Evolutionary conservation across 116 monocot species (phyloP), one percentile per base, ranked within the genome.

Genomic region (Thalassia testudinum): DNA sequence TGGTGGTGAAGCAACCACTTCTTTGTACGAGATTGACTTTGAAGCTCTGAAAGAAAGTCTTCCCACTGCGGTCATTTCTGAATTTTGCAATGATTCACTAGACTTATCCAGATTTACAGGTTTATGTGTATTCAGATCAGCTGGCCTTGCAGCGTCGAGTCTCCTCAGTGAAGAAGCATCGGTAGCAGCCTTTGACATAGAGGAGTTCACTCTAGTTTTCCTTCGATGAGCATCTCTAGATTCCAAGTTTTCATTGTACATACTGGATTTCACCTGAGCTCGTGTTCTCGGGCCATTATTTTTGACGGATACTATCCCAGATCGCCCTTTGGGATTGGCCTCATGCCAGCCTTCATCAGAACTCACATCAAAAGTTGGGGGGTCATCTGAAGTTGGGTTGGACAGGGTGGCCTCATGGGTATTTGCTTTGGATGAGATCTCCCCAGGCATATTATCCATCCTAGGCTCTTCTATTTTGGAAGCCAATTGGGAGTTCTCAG

Each of bases 321-420:
- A 76, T n/a, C 78, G 64, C 57, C 76, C 83, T 69, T 68, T 83
- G 27, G 68, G 57, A 42, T 52, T 74, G 48, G 93, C 93, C 52
- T 83, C 88, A 72, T 95, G 93, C 93, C 93, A 95, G 10, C 93
- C 93, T 65, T 84, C 84, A 69, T 88, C 81, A 22, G 54, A 54
- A 53, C 29, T 24, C 12, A 20, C 45, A 54, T 54, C 48, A 45
- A n/a, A 7, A 21, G 21, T 26, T 60, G 57, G 24, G 3, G 29
- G 13, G 47, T 71, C 59, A 2, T 15, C 34, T 43, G 45, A 52
- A 27, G 26, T 44, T 26, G 44, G 26, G 27, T 70, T 55, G 4
- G 28, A 25, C 27, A 27, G 50, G 40, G 56, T 38, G 10, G 7
- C 53, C 56, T 58, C 42, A 5, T 45, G 43, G 51, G 59, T 47